Conservation (phyloP, 768 basidiomycete genomes). For the Filobasidium wieringae region DNA sequence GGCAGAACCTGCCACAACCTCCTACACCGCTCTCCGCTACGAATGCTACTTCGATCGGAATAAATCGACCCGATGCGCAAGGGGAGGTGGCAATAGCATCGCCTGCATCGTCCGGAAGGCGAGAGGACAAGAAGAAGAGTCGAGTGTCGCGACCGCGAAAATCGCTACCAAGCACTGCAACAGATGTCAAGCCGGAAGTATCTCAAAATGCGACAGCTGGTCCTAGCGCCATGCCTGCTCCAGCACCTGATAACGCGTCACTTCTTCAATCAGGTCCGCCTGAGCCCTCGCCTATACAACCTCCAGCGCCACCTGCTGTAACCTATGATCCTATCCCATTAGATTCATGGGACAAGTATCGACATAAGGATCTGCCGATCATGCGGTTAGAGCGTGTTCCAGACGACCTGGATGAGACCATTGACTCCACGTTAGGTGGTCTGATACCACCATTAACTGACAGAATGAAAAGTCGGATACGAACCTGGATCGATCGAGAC, state of each 20-base stretch:
- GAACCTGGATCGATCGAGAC: constrained; percentile 57
- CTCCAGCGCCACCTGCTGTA: neutral
- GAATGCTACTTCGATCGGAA: neutral
- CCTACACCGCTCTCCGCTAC: neutral
- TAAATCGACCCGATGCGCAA: neutral
- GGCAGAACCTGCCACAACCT: constrained; percentile 1
- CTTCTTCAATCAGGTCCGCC: neutral
- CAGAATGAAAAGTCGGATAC: constrained; percentile 47
- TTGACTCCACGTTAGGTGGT: constrained; percentile 43
- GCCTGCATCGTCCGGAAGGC: too few species aligned
- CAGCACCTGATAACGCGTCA: neutral
- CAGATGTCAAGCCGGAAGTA: neutral
- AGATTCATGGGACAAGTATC: constrained; percentile 28
- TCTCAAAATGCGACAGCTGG: constrained; percentile 5
- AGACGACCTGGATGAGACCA: constrained; percentile 42
- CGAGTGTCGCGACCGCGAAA: too few species aligned
- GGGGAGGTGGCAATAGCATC: too few species aligned
- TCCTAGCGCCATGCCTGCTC: neutral
- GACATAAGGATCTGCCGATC: constrained; percentile 46
- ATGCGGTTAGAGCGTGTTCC: constrained; percentile 57
- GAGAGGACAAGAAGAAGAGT: too few species aligned
- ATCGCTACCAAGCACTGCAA: neutral
- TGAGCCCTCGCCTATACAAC: neutral
- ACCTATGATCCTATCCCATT: constrained; percentile 15
- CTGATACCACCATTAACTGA: constrained; percentile 44